phyloP scores from a whole-genome alignment of 139 green algal species.

The Tetradesmus obliquus region DNA sequence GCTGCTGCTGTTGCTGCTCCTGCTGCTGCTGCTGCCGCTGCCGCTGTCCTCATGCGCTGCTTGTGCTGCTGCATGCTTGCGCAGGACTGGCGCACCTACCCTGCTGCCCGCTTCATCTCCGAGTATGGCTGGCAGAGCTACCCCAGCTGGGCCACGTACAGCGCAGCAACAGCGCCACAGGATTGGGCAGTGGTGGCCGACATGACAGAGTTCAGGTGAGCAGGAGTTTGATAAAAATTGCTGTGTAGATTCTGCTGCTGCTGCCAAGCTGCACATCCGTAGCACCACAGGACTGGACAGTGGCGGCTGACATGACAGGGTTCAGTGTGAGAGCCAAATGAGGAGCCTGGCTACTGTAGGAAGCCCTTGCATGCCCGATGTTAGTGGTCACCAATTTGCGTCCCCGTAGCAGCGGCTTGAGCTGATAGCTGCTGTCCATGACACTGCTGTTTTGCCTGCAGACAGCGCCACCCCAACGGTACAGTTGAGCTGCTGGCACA shows the following conservation, averaged over 20 bases:
- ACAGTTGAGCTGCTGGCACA: slow-evolving; percentile 69
- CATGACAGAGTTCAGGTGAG: slow-evolving; percentile 48
- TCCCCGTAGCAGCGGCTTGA: background rate
- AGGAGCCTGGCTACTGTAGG: too few relatives aligned
- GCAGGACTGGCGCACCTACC: slow-evolving; percentile 50
- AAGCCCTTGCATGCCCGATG: too few relatives aligned
- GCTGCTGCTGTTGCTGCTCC: background rate
- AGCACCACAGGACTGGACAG: slow-evolving; percentile 14
- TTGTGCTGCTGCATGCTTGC: background rate
- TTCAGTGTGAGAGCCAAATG: slow-evolving; percentile 37
- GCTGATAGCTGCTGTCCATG: background rate
- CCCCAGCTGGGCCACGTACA: slow-evolving; percentile 47
- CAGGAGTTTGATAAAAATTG: background rate
- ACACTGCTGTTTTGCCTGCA: slow-evolving; percentile 37
- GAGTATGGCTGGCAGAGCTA: slow-evolving; percentile 76
- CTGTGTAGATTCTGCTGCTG: background rate
- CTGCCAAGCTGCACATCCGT: background rate
- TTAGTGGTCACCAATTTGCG: background rate
- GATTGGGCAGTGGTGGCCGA: slow-evolving; percentile 30
- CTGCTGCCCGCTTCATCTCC: slow-evolving; percentile 74
- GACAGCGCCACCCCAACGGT: slow-evolving; percentile 79
- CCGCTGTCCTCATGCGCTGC: background rate
- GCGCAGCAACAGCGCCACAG: slow-evolving; percentile 7
- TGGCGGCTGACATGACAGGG: slow-evolving; percentile 13
- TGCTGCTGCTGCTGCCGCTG: background rate